phyloP scores from a whole-genome alignment of 2,329 filamentous ascomycete species.

The Trichoderma semiorbis region DNA sequence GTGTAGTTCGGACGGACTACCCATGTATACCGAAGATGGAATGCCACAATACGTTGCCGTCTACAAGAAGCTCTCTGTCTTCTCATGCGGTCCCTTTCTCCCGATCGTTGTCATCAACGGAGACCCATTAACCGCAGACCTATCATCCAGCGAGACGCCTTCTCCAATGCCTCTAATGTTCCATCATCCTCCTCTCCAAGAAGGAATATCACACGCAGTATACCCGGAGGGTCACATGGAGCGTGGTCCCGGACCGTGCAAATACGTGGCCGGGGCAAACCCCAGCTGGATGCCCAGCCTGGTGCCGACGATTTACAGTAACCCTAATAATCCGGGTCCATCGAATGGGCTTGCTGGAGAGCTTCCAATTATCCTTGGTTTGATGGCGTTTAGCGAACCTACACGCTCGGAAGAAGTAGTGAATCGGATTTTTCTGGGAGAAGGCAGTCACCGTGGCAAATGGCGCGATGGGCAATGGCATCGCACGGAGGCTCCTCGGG shows the following conservation, averaged over 20 bases:
- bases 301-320: conserved; percentile 32
- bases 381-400: conserved; percentile 37
- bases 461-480: conserved; percentile 30
- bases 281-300: conserved; percentile 40
- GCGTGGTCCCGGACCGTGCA: conserved; percentile 18
- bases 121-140: conserved; percentile 8
- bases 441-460: neutral
- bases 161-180: neutral
- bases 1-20: neutral
- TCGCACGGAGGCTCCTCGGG: conserved; percentile 20
- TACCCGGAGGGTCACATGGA: conserved; percentile 22
- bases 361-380: conserved; percentile 37
- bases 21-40: neutral
- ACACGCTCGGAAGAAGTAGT: neutral
- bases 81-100: conserved; percentile 36
- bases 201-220: conserved; percentile 31
- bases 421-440: conserved; percentile 26
- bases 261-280: conserved; percentile 31
- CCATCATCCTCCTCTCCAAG: neutral
- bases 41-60: no score
- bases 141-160: neutral
- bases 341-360: conserved; percentile 38
- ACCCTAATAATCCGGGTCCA: conserved; percentile 12
- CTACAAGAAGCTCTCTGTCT: conserved; percentile 32
- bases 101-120: conserved; percentile 32